These are phyloP conservation scores for Lithohypha guttulata DNA, from an alignment of 2,329 filamentous ascomycete species.

Conservation along the genomic window DNA sequence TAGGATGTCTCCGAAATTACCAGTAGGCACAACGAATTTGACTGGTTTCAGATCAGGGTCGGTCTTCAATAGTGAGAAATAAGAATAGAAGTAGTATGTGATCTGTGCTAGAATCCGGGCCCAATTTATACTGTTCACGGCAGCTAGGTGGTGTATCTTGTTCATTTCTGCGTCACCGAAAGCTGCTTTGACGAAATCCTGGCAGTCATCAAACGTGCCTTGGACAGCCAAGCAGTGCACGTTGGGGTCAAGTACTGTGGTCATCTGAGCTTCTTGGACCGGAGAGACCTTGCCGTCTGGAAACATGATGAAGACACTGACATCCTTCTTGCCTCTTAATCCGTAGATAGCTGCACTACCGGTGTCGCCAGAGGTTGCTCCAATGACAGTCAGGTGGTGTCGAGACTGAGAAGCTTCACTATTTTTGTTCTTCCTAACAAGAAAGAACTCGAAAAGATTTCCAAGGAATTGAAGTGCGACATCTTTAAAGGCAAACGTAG, in stretches of 20 bases:
- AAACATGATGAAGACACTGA: conserved; percentile 89
- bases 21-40: conserved; percentile 82
- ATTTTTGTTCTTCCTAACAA: conserved; percentile 35
- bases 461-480: conserved; percentile 87
- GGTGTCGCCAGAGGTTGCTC: conserved; percentile 75
- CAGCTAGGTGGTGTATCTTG: conserved; percentile 68
- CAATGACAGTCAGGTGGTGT: conserved; percentile 76
- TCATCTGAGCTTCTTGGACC: conserved; percentile 96
- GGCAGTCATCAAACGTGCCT: conserved; percentile 93
- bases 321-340: conserved; percentile 87
- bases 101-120: conserved; percentile 92
- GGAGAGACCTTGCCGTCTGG: conserved; percentile 84
- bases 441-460: conserved; percentile 60
- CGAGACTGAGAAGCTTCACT: conserved; percentile 42
- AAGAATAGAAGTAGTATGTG: conserved; percentile 92
- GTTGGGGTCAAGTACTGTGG: conserved; percentile 77
- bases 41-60: conserved; percentile 47
- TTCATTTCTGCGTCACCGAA: conserved; percentile 83
- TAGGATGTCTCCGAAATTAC: conserved; percentile 93
- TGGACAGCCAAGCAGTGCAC: conserved; percentile 85
- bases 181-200: conserved; percentile 87
- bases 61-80: conserved; percentile 65
- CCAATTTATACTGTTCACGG: conserved; percentile 96
- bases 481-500: conserved; percentile 92
- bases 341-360: conserved; percentile 95